These are phyloP conservation scores for Phytophthora aleatoria DNA, from an alignment of 352 stramenopile species.

Conservation along the genomic window DNA sequence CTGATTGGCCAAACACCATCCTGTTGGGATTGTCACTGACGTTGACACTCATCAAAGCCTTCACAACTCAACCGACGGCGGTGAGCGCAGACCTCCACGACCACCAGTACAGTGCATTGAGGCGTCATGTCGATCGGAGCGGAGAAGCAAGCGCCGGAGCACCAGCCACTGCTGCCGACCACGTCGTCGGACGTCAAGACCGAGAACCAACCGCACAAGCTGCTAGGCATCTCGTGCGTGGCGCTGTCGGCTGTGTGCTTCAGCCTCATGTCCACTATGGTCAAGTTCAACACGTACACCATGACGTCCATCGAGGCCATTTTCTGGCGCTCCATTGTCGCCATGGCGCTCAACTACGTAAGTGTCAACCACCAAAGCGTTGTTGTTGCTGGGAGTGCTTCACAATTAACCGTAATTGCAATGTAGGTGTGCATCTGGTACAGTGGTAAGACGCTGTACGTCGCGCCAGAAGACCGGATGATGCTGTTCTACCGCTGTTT, in stretches of 20 bases:
- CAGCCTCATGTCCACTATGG: conserved; percentile 80
- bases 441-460: conserved; percentile 53
- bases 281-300: conserved; percentile 78
- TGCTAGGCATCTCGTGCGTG: conserved; percentile 70
- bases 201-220: conserved; percentile 45
- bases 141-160: conserved; percentile 28
- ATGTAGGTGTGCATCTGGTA: conserved; percentile 43
- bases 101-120: neutral
- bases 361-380: conserved; percentile 4
- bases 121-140: conserved; percentile 30
- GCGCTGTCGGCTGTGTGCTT: conserved; percentile 81
- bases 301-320: conserved; percentile 85
- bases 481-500: conserved; percentile 74
- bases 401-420: neutral
- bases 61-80: conserved; percentile 17
- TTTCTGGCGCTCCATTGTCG: conserved; percentile 75
- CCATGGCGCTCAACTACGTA: conserved; percentile 69
- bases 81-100: neutral
- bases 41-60: conserved; percentile 21
- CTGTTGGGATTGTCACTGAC: conserved; percentile 10
- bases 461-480: conserved; percentile 49
- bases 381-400: neutral
- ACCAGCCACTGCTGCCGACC: conserved; percentile 38
- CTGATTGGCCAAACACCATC: conserved; percentile 28
- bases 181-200: conserved; percentile 24